phyloP scores from a whole-genome alignment of 83 land plant genomes.

The Larix sibirica region DNA sequence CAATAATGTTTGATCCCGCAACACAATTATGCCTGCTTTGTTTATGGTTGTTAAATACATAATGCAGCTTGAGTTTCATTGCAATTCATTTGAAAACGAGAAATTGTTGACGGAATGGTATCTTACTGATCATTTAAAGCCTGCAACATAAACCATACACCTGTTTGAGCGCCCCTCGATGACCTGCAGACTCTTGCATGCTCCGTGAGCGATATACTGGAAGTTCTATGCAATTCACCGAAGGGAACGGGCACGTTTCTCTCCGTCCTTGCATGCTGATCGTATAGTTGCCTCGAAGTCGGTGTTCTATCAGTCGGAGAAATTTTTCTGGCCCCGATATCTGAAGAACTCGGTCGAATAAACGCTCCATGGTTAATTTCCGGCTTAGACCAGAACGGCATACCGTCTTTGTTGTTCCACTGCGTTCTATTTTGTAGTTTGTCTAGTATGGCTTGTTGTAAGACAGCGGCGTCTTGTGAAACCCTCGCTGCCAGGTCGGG shows the following conservation, averaged over 20 bases:
- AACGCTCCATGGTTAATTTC: not conserved
- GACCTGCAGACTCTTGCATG: constrained; percentile 7
- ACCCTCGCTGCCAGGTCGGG: not conserved
- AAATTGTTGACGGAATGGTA: not conserved
- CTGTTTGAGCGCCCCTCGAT: not conserved
- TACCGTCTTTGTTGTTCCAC: not conserved
- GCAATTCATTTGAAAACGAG: not conserved
- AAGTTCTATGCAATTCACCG: not conserved
- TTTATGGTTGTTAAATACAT: no score
- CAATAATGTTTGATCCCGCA: not conserved
- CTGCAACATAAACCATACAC: constrained; percentile 17
- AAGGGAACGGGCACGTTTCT: not conserved
- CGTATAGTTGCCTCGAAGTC: not conserved
- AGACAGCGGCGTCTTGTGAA: not conserved
- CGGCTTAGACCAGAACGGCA: not conserved
- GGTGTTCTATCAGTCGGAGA: not conserved
- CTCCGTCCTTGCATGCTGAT: constrained; percentile 3
- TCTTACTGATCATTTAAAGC: constrained; percentile 9
- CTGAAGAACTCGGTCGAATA: constrained; percentile 2
- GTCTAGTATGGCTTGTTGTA: constrained; percentile 6
- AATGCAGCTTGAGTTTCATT: not conserved
- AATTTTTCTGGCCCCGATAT: not conserved
- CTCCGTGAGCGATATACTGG: not conserved
- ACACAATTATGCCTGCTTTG: not conserved
- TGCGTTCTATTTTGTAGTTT: constrained; percentile 1